These are phyloP conservation scores for Crepidotus variabilis DNA, from an alignment of 768 basidiomycete genomes.

Conservation along the genomic window DNA sequence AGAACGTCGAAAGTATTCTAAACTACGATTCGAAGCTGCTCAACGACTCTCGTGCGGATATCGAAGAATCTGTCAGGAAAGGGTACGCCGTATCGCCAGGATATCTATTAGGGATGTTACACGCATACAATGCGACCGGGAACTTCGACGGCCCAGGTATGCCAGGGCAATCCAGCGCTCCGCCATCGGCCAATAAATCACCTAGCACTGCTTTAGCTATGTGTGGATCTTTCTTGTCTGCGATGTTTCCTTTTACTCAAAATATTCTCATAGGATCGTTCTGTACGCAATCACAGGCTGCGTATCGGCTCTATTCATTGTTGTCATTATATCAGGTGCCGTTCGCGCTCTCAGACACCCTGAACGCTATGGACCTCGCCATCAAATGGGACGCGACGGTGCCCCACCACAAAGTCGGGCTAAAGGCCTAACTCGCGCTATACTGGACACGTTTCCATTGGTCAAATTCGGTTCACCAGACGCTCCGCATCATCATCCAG, in stretches of 20 bases:
- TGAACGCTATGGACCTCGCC: conserved; percentile 85
- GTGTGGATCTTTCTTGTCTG: conserved; percentile 33
- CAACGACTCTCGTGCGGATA: conserved; percentile 43
- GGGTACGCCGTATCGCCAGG: conserved; percentile 44
- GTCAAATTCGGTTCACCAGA: conserved; percentile 67
- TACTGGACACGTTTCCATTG: conserved; percentile 93
- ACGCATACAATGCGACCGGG: conserved; percentile 58
- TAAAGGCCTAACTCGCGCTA: conserved; percentile 85
- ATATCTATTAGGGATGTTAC: conserved; percentile 70
- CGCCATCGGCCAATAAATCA: neutral
- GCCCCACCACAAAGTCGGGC: conserved; percentile 61
- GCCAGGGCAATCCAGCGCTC: neutral
- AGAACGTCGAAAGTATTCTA: conserved; percentile 31
- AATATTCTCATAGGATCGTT: conserved; percentile 54
- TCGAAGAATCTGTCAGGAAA: conserved; percentile 41
- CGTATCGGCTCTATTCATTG: conserved; percentile 79
- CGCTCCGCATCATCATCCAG: neutral
- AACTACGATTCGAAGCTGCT: conserved; percentile 61
- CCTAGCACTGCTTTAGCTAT: conserved; percentile 71
- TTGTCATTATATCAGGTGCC: conserved; percentile 84
- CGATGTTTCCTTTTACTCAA: conserved; percentile 1
- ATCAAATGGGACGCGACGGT: conserved; percentile 32
- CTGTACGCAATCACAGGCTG: conserved; percentile 87
- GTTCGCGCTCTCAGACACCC: conserved; percentile 83
- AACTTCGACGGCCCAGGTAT: conserved; percentile 1